Conservation (phyloP, 2,329 filamentous ascomycete genomes). For the Xylariaceae sp. region DNA sequence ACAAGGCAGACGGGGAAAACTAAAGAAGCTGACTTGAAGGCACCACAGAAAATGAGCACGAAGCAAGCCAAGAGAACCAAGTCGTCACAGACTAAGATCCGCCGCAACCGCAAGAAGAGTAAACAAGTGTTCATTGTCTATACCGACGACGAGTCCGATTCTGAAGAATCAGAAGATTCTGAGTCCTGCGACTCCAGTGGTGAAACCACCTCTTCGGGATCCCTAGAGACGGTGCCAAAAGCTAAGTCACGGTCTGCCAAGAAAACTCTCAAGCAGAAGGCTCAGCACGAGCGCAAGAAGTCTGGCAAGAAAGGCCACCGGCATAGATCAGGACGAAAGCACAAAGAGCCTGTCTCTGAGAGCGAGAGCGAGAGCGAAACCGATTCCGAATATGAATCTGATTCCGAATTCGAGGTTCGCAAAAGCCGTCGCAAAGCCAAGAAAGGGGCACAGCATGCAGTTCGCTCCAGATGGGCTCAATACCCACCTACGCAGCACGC, state of each 20-base stretch:
- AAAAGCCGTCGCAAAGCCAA: conserved; percentile 9
- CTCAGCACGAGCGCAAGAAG: too few species aligned
- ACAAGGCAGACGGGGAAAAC: not conserved
- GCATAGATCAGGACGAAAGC: conserved; percentile 13
- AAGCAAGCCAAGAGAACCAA: conserved; percentile 3
- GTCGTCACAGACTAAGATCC: not conserved
- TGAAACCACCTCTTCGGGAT: conserved; percentile 1
- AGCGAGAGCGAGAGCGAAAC: not conserved
- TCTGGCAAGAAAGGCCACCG: not conserved
- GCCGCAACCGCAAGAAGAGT: conserved; percentile 5
- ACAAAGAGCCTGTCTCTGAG: conserved; percentile 11
- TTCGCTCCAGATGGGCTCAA: conserved; percentile 6
- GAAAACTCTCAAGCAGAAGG: not conserved
- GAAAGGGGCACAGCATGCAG: conserved; percentile 11
- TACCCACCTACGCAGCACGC: conserved; percentile 32
- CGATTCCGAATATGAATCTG: conserved; percentile 15
- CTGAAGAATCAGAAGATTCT: not conserved
- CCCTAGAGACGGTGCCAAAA: conserved; percentile 10
- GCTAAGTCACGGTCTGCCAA: conserved; percentile 10
- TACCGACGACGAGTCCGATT: not conserved
- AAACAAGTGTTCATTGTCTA: not conserved
- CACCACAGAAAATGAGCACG: not conserved
- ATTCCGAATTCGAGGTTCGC: conserved; percentile 8
- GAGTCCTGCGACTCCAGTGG: conserved; percentile 3
- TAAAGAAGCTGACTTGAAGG: conserved; percentile 1